These are phyloP conservation scores for Serendipita vermifera DNA, from an alignment of 768 basidiomycete genomes.

Conservation along the genomic window DNA sequence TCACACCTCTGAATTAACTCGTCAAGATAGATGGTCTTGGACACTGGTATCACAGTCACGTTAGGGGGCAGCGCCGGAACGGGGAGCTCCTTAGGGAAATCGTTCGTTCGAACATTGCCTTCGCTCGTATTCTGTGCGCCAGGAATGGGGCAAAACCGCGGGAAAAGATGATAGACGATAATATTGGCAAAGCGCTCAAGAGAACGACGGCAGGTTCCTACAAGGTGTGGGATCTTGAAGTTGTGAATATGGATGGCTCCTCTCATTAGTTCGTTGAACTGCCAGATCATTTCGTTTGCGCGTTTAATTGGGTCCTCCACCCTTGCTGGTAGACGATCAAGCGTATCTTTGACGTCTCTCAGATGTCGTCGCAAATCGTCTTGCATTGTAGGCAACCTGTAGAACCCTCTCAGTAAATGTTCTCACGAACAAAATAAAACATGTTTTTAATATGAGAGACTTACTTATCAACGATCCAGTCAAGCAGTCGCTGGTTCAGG, in stretches of 20 bases:
- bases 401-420: no score
- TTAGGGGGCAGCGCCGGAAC: not conserved
- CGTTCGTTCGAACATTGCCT: not conserved
- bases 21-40: conserved; percentile 4
- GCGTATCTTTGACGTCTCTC: not conserved
- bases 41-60: no score
- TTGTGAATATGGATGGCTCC: not conserved
- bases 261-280: not conserved
- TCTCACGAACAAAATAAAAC: no score
- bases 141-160: not conserved
- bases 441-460: not conserved
- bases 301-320: not conserved
- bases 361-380: not conserved
- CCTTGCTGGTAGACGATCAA: not conserved
- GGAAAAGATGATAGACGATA: not conserved
- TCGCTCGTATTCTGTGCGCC: no score
- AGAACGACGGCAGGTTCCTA: not conserved
- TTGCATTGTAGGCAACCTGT: not conserved
- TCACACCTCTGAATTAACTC: not conserved
- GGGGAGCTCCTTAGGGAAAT: not conserved
- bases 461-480: not conserved
- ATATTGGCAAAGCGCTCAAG: not conserved
- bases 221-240: conserved; percentile 1
- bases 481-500: not conserved
- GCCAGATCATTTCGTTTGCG: not conserved